phyloP scores from a whole-genome alignment of 345 rosid species.

The Anacardium occidentale region DNA sequence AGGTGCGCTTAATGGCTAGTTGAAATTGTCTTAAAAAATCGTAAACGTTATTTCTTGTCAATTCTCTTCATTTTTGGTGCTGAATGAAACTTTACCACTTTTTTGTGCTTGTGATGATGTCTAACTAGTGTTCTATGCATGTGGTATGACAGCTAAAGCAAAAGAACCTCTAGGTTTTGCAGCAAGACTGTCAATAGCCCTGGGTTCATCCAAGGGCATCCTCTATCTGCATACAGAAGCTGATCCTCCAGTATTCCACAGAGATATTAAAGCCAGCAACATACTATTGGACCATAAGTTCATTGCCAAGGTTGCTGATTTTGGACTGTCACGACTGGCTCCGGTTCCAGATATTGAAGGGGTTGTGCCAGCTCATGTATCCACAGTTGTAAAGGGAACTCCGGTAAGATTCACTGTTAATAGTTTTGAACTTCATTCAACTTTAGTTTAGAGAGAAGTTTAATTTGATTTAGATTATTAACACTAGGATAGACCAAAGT shows the following conservation, averaged over 20 bases:
- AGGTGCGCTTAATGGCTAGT: conserved; percentile 41
- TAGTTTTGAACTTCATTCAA: neutral
- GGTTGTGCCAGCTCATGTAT: conserved; percentile 61
- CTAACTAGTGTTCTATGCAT: conserved; percentile 6
- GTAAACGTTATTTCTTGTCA: neutral
- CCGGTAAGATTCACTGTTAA: conserved; percentile 49
- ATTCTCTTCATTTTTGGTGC: neutral
- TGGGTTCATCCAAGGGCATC: conserved; percentile 86
- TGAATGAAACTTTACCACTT: neutral
- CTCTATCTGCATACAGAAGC: conserved; percentile 90
- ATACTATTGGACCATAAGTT: conserved; percentile 67
- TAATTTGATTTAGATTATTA: conserved; percentile 6
- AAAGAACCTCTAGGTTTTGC: conserved; percentile 59
- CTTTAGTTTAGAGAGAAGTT: neutral
- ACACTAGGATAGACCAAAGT: no score
- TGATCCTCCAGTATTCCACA: conserved; percentile 87
- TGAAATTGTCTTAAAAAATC: neutral
- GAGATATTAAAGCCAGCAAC: conserved; percentile 95
- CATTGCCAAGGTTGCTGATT: conserved; percentile 93
- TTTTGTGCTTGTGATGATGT: conserved; percentile 9
- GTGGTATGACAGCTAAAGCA: conserved; percentile 46
- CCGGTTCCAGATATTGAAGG: conserved; percentile 79
- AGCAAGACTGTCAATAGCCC: conserved; percentile 62
- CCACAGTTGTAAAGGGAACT: conserved; percentile 92
- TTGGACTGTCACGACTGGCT: conserved; percentile 90